phyloP scores from a whole-genome alignment of 1,284 basidiomycete species.

The Cutaneotrichosporon curvatum region DNA sequence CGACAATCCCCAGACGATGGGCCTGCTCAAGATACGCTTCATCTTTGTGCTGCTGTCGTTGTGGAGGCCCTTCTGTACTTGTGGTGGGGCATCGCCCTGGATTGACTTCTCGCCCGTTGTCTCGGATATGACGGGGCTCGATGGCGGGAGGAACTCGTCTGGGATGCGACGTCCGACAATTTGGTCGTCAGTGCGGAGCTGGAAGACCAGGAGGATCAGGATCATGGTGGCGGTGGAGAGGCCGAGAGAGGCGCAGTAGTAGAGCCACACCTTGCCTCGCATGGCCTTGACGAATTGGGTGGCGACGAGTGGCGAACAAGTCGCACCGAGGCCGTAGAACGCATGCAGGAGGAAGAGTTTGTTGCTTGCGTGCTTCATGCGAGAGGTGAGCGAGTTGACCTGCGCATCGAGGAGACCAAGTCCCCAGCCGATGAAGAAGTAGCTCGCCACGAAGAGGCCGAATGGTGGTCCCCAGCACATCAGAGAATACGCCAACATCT shows the following conservation, averaged over 20 bases:
- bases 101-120: too few species aligned
- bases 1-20: constrained; percentile 30
- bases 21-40: constrained; percentile 32
- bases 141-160: neutral
- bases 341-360: constrained; percentile 63
- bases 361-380: constrained; percentile 28
- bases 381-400: constrained; percentile 34
- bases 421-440: constrained; percentile 57
- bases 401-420: constrained; percentile 51
- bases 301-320: constrained; percentile 58
- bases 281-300: constrained; percentile 57
- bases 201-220: constrained; percentile 52
- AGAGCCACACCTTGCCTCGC: constrained; percentile 52
- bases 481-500: constrained; percentile 52
- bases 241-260: constrained; percentile 58
- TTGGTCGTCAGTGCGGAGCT: constrained; percentile 53
- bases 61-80: neutral
- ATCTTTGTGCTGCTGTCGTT: constrained; percentile 31
- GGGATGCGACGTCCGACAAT: constrained; percentile 27
- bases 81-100: neutral
- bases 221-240: constrained; percentile 52
- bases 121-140: too few species aligned
- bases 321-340: constrained; percentile 59
- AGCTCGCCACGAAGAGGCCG: constrained; percentile 58
- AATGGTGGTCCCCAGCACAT: constrained; percentile 60